Evolutionary conservation across 331 rosid genomes (phyloP), one percentile per base, ranked within the genome.

Genomic region (Telfairia occidentalis): DNA sequence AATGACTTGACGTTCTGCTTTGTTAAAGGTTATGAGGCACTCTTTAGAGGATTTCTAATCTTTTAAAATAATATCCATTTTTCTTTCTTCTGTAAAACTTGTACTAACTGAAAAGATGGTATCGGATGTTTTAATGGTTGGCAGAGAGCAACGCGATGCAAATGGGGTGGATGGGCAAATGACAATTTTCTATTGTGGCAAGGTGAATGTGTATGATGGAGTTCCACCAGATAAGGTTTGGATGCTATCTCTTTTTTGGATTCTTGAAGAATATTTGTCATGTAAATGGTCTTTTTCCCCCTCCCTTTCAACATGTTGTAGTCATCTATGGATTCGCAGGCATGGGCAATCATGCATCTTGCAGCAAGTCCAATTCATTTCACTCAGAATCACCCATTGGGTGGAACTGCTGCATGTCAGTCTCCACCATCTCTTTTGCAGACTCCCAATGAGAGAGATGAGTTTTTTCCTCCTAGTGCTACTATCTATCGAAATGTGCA

Each of bases 151-250:
- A 7, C 82, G 89, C 65, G 84, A 83, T 80, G 73, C 85, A 30
- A 83, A 85, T 76, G 89, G 83, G 34, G 67, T 84, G 59, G 57
- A 79, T 82, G 91, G 86, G 75, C 97, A 95, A 83, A 86, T 95
- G 99, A 89, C 99, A 24, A 92, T 92, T 82, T 92, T 95, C 93
- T 95, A 90, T 83, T 81, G 94, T 37, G 99, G 99, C 77, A 95
- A 92, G 84, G 97, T 95, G 86, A 95, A 95, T 70, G 99, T 95
- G 73, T 95, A 89, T 71, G 94, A 95, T 76, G 92, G 92, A 78
- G 91, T 95, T 73, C 81, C 90, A 4, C 90, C 89, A 70, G 96
- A 95, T 64, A 95, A 95, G 99, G 99, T 88, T 76, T 74, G 78
- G 76, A 81, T 75, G 77, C 38, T 50, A 82, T 79, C 75, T 70